Conservation (phyloP, 352 stramenopile genomes). For the Peronosclerospora sorghi region DNA sequence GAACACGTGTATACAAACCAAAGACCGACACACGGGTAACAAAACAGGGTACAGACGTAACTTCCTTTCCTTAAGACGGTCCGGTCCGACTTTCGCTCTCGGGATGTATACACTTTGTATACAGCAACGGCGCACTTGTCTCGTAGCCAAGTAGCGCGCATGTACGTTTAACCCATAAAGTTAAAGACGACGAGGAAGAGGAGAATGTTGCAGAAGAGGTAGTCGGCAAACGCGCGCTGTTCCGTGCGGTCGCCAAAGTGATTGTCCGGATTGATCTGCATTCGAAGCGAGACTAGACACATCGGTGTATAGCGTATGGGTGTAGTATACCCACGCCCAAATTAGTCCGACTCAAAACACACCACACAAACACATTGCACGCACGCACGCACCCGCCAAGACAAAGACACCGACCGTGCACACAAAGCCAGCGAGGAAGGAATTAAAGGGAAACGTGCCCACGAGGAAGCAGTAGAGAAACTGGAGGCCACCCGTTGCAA, state of each 20-base stretch:
- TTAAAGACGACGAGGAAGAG: slow-evolving; percentile 90
- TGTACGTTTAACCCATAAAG: slow-evolving; percentile 80
- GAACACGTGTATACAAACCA: too few relatives aligned
- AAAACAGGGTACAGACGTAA: too few relatives aligned
- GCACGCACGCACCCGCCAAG: slow-evolving; percentile 65
- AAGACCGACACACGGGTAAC: too few relatives aligned
- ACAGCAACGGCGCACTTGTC: too few relatives aligned
- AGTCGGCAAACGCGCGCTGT: slow-evolving; percentile 85
- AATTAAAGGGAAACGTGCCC: slow-evolving; percentile 89
- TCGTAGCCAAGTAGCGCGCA: neutral
- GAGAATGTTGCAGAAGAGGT: slow-evolving; percentile 88
- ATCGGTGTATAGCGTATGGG: slow-evolving; percentile 1
- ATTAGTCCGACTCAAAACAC: too few relatives aligned
- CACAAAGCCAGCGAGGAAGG: slow-evolving; percentile 85
- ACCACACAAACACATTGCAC: too few relatives aligned
- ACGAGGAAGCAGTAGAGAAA: slow-evolving; percentile 88
- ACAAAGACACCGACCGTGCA: slow-evolving; percentile 87
- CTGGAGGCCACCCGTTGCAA: slow-evolving; percentile 81
- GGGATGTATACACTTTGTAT: too few relatives aligned
- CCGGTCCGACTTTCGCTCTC: too few relatives aligned
- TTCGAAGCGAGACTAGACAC: slow-evolving; percentile 70
- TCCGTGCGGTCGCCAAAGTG: slow-evolving; percentile 72
- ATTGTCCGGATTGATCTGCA: slow-evolving; percentile 86
- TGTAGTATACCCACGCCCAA: too few relatives aligned
- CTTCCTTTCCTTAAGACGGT: too few relatives aligned